Conservation (phyloP, 2,329 filamentous ascomycete genomes). For the Penicillium sp. region DNA sequence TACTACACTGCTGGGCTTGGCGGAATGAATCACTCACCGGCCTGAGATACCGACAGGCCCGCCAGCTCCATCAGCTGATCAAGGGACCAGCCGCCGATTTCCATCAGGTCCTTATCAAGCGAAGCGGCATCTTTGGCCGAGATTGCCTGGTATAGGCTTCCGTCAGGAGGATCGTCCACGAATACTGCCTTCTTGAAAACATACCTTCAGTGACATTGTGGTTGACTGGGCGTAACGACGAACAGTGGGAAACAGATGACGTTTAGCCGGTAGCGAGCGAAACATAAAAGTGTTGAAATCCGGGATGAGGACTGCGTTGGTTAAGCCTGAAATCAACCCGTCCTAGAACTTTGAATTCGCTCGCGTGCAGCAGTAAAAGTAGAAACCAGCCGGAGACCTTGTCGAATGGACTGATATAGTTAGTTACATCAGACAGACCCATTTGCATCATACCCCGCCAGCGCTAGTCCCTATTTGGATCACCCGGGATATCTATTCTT, state of each 20-base stretch:
- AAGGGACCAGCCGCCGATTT: constrained; percentile 77
- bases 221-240: constrained; percentile 30
- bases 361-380: too few relatives aligned
- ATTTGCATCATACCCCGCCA: constrained; percentile 23
- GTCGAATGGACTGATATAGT: too few relatives aligned
- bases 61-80: constrained; percentile 98
- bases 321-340: neutral
- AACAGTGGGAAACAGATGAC: constrained; percentile 13
- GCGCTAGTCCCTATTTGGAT: constrained; percentile 25
- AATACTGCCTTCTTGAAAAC: constrained; percentile 1
- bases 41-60: constrained; percentile 88
- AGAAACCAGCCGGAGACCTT: too few relatives aligned
- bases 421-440: too few relatives aligned
- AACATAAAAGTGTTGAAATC: constrained; percentile 27
- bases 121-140: constrained; percentile 82
- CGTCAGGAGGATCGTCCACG: too few relatives aligned
- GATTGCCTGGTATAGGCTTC: constrained; percentile 67
- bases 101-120: constrained; percentile 92
- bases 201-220: constrained; percentile 45
- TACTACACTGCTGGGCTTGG: neutral
- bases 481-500: constrained; percentile 25
- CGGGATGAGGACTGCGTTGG: neutral
- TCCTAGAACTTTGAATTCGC: too few relatives aligned
- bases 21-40: constrained; percentile 53
- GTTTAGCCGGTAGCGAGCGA: constrained; percentile 14